Conservation (phyloP, 495 filamentous ascomycete genomes). For the Xylaria curta region DNA sequence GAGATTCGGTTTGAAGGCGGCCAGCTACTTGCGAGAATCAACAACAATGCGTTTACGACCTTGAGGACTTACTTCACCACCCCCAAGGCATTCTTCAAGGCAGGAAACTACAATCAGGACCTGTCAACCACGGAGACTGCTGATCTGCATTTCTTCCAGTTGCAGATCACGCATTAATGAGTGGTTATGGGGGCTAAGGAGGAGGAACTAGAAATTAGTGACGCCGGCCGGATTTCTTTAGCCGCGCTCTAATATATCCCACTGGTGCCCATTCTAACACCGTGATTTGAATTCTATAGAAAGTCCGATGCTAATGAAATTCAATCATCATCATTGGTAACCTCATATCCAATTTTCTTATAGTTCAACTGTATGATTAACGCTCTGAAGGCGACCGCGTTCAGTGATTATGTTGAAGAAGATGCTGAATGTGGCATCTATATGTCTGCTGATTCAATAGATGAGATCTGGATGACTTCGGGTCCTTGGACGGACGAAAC, state of each 20-base stretch:
- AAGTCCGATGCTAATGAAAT: too few relatives aligned
- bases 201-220: neutral
- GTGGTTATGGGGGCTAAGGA: neutral
- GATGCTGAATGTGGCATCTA: too few relatives aligned
- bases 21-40: constrained; percentile 40
- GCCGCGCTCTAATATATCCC: neutral
- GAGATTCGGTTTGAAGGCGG: constrained; percentile 42
- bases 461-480: too few relatives aligned
- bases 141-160: constrained; percentile 42
- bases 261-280: neutral
- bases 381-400: too few relatives aligned
- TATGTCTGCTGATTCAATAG: too few relatives aligned
- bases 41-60: constrained; percentile 36
- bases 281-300: neutral
- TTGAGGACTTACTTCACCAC: constrained; percentile 40
- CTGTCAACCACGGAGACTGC: constrained; percentile 26
- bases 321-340: too few relatives aligned
- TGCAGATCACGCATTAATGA: constrained; percentile 40
- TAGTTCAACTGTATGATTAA: too few relatives aligned
- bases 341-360: too few relatives aligned
- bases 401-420: too few relatives aligned
- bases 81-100: constrained; percentile 53
- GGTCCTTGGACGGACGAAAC: too few relatives aligned
- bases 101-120: constrained; percentile 53
- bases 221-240: neutral